phyloP scores from a whole-genome alignment of 1,284 basidiomycete genomes.

The Marasmius sp. region DNA sequence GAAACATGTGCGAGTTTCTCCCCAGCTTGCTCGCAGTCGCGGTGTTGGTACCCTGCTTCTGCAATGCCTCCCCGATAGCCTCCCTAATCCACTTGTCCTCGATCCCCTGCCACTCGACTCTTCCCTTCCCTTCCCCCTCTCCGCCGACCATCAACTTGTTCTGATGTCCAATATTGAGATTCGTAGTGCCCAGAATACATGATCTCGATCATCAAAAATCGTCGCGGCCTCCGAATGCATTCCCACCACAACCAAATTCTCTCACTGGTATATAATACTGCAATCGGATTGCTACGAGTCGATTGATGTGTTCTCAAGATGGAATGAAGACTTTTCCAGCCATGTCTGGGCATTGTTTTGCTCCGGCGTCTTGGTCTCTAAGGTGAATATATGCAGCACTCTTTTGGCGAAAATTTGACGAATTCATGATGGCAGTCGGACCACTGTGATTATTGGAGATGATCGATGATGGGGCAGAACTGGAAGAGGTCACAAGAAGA shows the following conservation, averaged over 20 bases:
- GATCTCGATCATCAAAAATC: too few relatives aligned
- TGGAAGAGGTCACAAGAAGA: too few relatives aligned
- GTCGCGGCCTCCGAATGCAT: slow-evolving; percentile 68
- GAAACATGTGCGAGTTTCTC: slow-evolving; percentile 66
- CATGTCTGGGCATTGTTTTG: slow-evolving; percentile 89
- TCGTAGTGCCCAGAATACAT: too few relatives aligned
- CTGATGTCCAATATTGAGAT: slow-evolving; percentile 1
- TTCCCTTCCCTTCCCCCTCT: too few relatives aligned
- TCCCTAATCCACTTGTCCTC: too few relatives aligned
- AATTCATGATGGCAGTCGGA: slow-evolving; percentile 78
- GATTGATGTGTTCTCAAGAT: slow-evolving; percentile 75
- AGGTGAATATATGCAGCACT: slow-evolving; percentile 83
- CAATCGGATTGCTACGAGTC: slow-evolving; percentile 75
- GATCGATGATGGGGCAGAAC: slow-evolving; percentile 72
- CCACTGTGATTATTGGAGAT: slow-evolving; percentile 87
- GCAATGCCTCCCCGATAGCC: slow-evolving; percentile 57
- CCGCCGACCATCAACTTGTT: too few relatives aligned
- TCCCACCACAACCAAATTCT: slow-evolving; percentile 70
- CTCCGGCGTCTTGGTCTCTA: slow-evolving; percentile 81
- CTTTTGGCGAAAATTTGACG: slow-evolving; percentile 77
- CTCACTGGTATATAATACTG: slow-evolving; percentile 69
- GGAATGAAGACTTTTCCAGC: slow-evolving; percentile 83
- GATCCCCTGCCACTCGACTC: too few relatives aligned
- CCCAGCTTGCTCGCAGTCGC: slow-evolving; percentile 56
- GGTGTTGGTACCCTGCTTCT: too few relatives aligned